phyloP scores from a whole-genome alignment of 768 basidiomycete genomes.

The Coprinopsis cinerea region DNA sequence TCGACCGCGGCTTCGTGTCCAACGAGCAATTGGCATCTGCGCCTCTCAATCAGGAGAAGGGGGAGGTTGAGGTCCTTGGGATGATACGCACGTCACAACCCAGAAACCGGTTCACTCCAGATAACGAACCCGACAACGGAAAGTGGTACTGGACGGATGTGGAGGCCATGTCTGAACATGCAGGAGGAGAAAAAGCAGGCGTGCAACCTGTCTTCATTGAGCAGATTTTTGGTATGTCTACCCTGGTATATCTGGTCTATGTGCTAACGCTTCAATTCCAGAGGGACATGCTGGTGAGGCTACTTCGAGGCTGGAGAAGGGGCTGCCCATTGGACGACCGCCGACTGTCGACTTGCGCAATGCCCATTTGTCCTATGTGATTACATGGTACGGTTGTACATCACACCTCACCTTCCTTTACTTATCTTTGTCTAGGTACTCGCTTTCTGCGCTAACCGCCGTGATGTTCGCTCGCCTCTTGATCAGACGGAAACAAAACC shows the following conservation, averaged over 20 bases:
- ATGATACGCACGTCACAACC: constrained; percentile 79
- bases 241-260: background rate
- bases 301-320: constrained; percentile 49
- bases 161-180: constrained; percentile 68
- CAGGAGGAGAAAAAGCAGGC: constrained; percentile 62
- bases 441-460: constrained; percentile 78
- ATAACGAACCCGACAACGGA: constrained; percentile 72
- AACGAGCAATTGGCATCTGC: constrained; percentile 32
- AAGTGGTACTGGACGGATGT: constrained; percentile 95
- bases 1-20: constrained; percentile 90
- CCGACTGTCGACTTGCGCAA: constrained; percentile 87
- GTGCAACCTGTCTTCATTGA: constrained; percentile 91
- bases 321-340: constrained; percentile 79
- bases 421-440: constrained; percentile 57
- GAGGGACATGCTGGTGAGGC: constrained; percentile 84
- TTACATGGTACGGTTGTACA: constrained; percentile 68
- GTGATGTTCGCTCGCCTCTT: constrained; percentile 75
- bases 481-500: constrained; percentile 44
- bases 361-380: constrained; percentile 89
- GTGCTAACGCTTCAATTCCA: constrained; percentile 25
- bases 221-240: constrained; percentile 74
- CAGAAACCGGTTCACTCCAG: constrained; percentile 80
- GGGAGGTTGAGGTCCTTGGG: constrained; percentile 70
- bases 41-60: constrained; percentile 33
- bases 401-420: constrained; percentile 1